A percentile compares a stretch with the other conserved stretches of the same genome.
These are phyloP conservation scores for Brassica rapa DNA, from an alignment of 345 rosid species.

Conservation along the genomic window DNA sequence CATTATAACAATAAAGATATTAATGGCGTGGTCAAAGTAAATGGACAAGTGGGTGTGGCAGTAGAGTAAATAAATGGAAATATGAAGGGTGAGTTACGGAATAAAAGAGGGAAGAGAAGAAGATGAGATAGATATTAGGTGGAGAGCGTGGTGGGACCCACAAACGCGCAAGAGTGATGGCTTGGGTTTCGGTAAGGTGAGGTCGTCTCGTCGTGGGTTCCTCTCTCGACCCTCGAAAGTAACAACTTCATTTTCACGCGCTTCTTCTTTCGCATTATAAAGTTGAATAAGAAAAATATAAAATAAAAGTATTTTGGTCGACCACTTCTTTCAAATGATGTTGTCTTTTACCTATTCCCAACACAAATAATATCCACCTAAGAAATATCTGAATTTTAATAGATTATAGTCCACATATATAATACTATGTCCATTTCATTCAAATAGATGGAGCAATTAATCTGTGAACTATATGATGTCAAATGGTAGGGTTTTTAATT, in stretches of 20 bases:
- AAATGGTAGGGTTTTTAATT: not conserved
- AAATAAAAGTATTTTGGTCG: constrained; percentile 20
- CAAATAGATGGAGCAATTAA: not conserved
- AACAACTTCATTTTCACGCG: constrained; percentile 33
- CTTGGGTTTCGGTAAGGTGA: constrained; percentile 11
- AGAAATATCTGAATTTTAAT: not conserved
- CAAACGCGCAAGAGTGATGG: constrained; percentile 19
- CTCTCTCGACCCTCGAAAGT: constrained; percentile 22
- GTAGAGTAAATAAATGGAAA: not conserved
- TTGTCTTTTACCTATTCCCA: constrained; percentile 35
- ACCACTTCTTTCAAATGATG: constrained; percentile 35
- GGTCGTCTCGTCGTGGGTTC: constrained; percentile 38
- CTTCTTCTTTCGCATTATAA: constrained; percentile 6
- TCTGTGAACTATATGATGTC: not conserved
- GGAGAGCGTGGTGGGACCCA: constrained; percentile 26
- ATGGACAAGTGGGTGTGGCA: constrained; percentile 21
- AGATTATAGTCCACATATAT: not conserved
- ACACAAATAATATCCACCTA: constrained; percentile 14
- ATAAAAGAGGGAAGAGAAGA: constrained; percentile 1
- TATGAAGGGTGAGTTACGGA: constrained; percentile 8
- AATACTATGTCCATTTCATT: not conserved
- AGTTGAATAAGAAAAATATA: not conserved
- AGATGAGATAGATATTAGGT: constrained; percentile 7
- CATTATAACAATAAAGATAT: not conserved
- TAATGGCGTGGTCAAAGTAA: constrained; percentile 24